Percentiles rank a stretch among this genome's conserved stretches.
Evolutionary conservation across 2,329 filamentous ascomycete species (phyloP).

Genomic region (Hymenotorrendiella dingleyae): DNA sequence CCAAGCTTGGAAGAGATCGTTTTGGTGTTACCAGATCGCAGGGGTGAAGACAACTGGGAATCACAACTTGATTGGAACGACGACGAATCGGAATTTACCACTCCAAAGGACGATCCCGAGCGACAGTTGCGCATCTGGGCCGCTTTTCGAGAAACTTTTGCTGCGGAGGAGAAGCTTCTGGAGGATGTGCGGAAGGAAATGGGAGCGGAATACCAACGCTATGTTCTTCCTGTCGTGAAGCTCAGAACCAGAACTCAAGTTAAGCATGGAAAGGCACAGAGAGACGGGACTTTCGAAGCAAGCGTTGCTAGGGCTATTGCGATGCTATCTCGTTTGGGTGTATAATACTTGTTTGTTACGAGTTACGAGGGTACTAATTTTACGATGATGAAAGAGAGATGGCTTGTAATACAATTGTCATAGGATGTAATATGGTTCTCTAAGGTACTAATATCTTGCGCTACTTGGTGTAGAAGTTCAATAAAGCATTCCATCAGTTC

Average conservation of each 20-base stretch:
- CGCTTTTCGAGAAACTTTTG: constrained; percentile 24
- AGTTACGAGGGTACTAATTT: no score
- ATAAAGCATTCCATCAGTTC: no score
- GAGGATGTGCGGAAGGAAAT: constrained; percentile 19
- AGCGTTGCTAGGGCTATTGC: neutral
- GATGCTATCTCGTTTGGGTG: neutral
- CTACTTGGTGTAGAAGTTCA: no score
- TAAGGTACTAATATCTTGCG: no score
- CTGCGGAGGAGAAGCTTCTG: constrained; percentile 21
- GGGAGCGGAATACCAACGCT: constrained; percentile 19
- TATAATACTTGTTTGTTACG: no score
- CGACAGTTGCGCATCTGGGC: constrained; percentile 22
- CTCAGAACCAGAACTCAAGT: constrained; percentile 14
- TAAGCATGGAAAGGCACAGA: no score
- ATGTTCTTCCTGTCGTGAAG: constrained; percentile 21
- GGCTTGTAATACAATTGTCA: no score
- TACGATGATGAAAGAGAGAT: no score
- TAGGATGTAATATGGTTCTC: no score
- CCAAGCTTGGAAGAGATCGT: constrained; percentile 26
- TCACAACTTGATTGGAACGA: neutral
- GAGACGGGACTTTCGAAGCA: no score
- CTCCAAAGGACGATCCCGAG: constrained; percentile 18
- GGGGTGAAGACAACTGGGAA: constrained; percentile 20
- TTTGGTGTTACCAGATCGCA: constrained; percentile 15
- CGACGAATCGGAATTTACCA: constrained; percentile 17